A percentile compares a stretch with the other conserved stretches of the same genome.
phyloP scores from a whole-genome alignment of 148 eudicot genomes.

The Pouteria glomerata region DNA sequence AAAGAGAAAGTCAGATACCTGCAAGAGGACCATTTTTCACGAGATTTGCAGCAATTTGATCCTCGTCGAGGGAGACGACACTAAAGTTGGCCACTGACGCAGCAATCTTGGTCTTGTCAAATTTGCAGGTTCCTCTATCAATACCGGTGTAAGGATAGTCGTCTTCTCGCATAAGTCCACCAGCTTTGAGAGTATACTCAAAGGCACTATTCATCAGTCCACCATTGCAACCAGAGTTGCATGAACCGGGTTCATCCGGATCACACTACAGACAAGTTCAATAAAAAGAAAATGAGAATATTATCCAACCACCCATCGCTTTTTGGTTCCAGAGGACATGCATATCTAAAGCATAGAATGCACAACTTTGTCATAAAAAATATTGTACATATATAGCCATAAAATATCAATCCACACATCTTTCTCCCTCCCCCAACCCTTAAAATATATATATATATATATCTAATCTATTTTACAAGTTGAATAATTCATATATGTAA shows the following conservation, averaged over 20 bases:
- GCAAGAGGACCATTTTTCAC: constrained; percentile 70
- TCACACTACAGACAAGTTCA: constrained; percentile 42
- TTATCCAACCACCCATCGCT: background rate
- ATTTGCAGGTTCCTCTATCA: constrained; percentile 46
- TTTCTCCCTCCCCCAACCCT: too few species aligned
- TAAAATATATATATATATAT: background rate
- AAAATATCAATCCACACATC: too few species aligned
- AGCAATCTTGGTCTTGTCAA: constrained; percentile 57
- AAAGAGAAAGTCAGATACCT: constrained; percentile 21
- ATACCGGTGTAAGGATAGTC: constrained; percentile 57
- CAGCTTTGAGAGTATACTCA: constrained; percentile 56
- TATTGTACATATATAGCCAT: background rate
- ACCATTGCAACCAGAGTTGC: constrained; percentile 58
- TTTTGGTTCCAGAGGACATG: background rate
- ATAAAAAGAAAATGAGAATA: background rate
- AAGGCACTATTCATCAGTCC: constrained; percentile 80
- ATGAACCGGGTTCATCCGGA: constrained; percentile 54
- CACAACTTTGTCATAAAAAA: background rate
- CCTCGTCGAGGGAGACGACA: constrained; percentile 58
- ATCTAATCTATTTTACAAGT: background rate
- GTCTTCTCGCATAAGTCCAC: constrained; percentile 55
- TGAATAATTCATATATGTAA: too few species aligned
- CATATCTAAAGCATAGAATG: background rate
- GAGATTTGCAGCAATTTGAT: constrained; percentile 67
- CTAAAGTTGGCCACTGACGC: constrained; percentile 61